These are phyloP conservation scores for Triticum urartu DNA, from an alignment of 176 grass and related monocot species.

Conservation along the genomic window DNA sequence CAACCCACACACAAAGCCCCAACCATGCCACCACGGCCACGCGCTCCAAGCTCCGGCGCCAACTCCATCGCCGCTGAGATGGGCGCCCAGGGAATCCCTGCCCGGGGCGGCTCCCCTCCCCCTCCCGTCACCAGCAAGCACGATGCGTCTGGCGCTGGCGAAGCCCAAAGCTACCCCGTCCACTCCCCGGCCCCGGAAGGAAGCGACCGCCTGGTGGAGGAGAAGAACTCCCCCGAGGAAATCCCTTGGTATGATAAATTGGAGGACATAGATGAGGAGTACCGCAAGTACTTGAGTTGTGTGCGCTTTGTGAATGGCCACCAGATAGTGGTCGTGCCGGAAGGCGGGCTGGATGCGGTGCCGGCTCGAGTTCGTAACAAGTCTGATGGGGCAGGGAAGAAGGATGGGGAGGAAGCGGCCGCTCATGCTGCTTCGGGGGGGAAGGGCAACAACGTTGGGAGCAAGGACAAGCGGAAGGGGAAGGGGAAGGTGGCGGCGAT, in stretches of 20 bases:
- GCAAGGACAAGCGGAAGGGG: not conserved
- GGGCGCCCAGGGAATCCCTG: not conserved
- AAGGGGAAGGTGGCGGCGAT: too few relatives aligned
- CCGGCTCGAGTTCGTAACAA: not conserved
- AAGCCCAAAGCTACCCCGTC: not conserved
- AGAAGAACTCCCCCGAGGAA: not conserved
- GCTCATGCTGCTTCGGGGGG: not conserved
- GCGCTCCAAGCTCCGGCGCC: not conserved
- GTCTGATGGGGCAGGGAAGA: not conserved
- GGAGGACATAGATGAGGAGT: constrained; percentile 36
- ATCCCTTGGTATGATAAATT: not conserved
- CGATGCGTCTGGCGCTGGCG: constrained; percentile 11
- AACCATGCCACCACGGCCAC: not conserved
- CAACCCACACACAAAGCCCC: not conserved
- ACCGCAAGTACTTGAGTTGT: constrained; percentile 43
- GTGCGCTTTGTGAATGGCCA: constrained; percentile 8
- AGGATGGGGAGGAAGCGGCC: not conserved
- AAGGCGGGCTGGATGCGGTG: not conserved
- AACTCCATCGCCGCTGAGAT: not conserved
- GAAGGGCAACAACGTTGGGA: not conserved
- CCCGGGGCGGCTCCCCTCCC: constrained; percentile 2
- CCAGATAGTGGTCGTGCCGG: constrained; percentile 20
- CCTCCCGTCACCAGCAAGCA: constrained; percentile 15
- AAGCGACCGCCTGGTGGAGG: not conserved
- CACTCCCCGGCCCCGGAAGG: too few relatives aligned